Percentiles rank a stretch among this genome's conserved stretches.
Conservation (phyloP, 495 filamentous ascomycete species). For the Annulohypoxylon bovei region DNA sequence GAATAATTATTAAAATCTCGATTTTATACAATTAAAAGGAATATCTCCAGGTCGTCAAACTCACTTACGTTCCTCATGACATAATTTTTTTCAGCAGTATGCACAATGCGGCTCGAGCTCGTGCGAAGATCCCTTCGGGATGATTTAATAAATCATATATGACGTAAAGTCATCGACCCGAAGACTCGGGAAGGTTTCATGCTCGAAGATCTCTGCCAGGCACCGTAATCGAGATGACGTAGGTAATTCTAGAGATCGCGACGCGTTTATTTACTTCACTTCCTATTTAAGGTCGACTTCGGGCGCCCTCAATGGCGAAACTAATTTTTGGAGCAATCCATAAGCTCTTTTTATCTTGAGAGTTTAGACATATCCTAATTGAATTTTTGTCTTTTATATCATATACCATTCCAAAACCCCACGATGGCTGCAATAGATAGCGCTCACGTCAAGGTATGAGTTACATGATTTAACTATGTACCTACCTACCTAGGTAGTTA, state of each 20-base stretch:
- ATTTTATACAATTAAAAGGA: background rate
- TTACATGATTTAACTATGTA: background rate
- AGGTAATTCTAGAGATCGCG: background rate
- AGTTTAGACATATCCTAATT: too few species aligned
- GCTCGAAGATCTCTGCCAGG: background rate
- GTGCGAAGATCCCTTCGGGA: background rate
- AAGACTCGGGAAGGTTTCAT: background rate
- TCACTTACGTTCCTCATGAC: too few species aligned
- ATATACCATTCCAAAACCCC: background rate
- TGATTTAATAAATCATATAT: background rate
- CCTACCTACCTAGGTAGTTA: background rate
- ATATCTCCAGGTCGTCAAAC: too few species aligned
- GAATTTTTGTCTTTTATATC: too few species aligned
- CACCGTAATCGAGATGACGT: background rate
- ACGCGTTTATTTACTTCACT: constrained; percentile 1
- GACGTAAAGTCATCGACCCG: background rate
- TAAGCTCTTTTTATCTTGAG: background rate
- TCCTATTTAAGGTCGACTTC: background rate
- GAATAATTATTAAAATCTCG: background rate
- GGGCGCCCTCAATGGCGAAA: background rate
- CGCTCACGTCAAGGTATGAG: background rate
- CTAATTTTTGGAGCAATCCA: background rate
- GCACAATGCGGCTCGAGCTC: background rate
- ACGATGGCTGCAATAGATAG: background rate
- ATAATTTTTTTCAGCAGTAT: background rate